Evolutionary conservation across 495 filamentous ascomycete genomes (phyloP), one percentile per base, ranked within the genome.

Genomic region (Penicillium turbatum): DNA sequence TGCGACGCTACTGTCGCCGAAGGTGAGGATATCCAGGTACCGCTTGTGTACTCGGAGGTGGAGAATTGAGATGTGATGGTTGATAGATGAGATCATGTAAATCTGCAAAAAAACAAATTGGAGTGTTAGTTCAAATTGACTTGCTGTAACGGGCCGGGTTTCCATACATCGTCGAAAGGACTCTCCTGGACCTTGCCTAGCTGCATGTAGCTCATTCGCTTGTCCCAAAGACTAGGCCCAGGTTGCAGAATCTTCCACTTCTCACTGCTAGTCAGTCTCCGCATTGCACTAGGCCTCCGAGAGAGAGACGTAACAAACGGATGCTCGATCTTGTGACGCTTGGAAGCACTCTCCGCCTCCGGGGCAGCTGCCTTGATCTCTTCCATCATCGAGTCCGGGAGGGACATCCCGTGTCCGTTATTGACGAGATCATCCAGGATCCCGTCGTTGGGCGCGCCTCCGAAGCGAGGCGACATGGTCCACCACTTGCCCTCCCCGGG

Each of bases 401-500:
- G 36, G 16, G 59, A 57, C 50, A 67, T 64, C 5, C 64, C 61
- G 41, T 50, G 47, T 34, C 47, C 53, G 10, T 51, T 43, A 9
- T 60, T 67, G 16, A 64, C 67, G 48, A 69, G 63, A 55, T 80
- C 78, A 5, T 78, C 71, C 54, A 86, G 79, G 50, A 84, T 79
- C 40, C 82, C 80, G 16, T 85, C 84, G 47, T 85, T 83, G 34
- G 80, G 68, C 10, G 85, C 84, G 34, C 86, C 87, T 41, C 91
- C 90, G 82, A 90, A 95, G 17, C 91, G 79, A 27, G 81, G 84
- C 51, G 69, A 75, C 21, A 71, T 82, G 3, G 85, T 82, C 89
- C 89, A 96, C 90, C 91, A 96, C 54, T 85, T 79, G 3, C 82
- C 85, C 49, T 90, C 84, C 3, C 89, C 89, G 6, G 88, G 79